Conservation (phyloP, 1,284 basidiomycete genomes). For the Stereum hirsutum region DNA sequence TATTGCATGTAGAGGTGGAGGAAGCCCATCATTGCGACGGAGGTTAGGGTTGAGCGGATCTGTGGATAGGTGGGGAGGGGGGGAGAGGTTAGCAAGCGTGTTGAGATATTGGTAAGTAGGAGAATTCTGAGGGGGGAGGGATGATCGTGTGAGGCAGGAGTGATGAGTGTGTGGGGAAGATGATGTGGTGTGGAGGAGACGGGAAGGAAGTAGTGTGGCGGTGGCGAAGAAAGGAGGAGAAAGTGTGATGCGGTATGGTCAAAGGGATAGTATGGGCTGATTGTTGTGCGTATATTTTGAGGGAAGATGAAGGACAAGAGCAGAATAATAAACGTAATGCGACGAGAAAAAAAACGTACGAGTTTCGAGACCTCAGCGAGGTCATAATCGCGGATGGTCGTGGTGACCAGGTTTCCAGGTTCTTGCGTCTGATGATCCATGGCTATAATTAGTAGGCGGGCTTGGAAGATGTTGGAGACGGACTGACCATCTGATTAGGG, state of each 20-base stretch:
- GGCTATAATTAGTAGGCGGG: conserved; percentile 7
- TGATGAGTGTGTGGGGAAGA: background rate
- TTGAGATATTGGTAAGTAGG: too few relatives aligned
- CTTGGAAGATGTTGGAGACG: background rate
- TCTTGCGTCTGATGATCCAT: conserved; percentile 45
- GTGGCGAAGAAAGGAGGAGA: too few relatives aligned
- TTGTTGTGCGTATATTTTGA: too few relatives aligned
- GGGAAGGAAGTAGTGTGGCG: too few relatives aligned
- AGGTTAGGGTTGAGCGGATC: conserved; percentile 70
- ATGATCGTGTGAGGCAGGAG: background rate
- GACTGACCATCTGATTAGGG: conserved; percentile 47
- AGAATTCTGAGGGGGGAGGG: background rate
- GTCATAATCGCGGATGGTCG: conserved; percentile 92
- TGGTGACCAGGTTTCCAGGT: conserved; percentile 78
- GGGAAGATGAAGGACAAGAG: background rate
- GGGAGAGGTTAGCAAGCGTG: too few relatives aligned
- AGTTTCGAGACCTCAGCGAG: conserved; percentile 81
- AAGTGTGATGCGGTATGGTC: too few relatives aligned
- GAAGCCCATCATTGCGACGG: conserved; percentile 82
- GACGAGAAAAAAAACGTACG: too few relatives aligned
- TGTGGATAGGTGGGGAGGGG: too few relatives aligned
- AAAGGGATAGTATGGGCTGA: too few relatives aligned
- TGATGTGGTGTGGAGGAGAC: background rate
- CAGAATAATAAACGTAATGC: too few relatives aligned
- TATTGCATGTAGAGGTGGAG: conserved; percentile 85